phyloP scores from a whole-genome alignment of 2,329 filamentous ascomycete species.

The Aspergillus fijiensis region DNA sequence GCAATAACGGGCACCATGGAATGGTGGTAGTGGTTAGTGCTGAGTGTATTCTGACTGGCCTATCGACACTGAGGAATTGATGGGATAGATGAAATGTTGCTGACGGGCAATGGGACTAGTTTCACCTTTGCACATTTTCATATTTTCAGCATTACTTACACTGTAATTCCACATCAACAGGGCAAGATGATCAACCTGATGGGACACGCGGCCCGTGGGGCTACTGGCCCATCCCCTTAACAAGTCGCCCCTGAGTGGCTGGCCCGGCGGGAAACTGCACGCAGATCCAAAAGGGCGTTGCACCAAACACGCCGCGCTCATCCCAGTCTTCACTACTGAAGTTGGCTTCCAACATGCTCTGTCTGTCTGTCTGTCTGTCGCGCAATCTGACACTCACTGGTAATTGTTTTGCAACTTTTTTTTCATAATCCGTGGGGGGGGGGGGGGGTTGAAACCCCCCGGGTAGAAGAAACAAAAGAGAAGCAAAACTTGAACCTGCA shows the following conservation, averaged over 20 bases:
- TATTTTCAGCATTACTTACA: no score
- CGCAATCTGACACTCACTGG: not conserved
- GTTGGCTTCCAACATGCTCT: not conserved
- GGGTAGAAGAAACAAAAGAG: not conserved
- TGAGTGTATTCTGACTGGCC: not conserved
- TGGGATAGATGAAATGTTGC: not conserved
- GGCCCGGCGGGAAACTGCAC: constrained; percentile 16
- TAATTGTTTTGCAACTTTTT: not conserved
- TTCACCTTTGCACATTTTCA: not conserved
- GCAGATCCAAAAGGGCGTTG: constrained; percentile 16
- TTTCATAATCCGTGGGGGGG: not conserved
- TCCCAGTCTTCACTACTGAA: not conserved
- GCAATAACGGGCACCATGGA: not conserved
- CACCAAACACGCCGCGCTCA: not conserved
- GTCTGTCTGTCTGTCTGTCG: not conserved
- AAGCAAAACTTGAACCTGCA: not conserved
- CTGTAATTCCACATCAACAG: not conserved
- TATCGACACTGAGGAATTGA: not conserved
- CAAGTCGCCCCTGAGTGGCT: constrained; percentile 16
- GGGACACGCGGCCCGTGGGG: constrained; percentile 29
- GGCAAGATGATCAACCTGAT: constrained; percentile 12
- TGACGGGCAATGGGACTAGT: not conserved
- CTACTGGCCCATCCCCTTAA: constrained; percentile 8
- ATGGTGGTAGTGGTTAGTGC: not conserved
- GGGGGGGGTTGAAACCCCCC: not conserved